These are phyloP conservation scores for Sclerotinia sclerotiorum DNA, from an alignment of 2,329 filamentous ascomycete genomes.

Conservation along the genomic window DNA sequence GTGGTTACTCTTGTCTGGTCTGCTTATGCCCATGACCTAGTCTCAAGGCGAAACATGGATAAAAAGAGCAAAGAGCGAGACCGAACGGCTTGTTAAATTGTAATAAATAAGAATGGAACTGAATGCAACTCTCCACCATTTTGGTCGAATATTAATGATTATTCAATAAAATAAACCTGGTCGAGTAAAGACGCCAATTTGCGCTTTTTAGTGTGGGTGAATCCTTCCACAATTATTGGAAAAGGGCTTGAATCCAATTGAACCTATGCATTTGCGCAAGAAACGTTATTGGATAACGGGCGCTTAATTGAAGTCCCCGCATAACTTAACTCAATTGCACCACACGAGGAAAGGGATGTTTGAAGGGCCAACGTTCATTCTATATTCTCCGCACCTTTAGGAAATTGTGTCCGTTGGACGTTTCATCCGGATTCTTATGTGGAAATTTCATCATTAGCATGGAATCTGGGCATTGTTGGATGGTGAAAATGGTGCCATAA, in stretches of 20 bases:
- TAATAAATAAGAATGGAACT: constrained; percentile 10
- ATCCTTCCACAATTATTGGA: constrained; percentile 23
- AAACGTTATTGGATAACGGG: constrained; percentile 20
- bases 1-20: constrained; percentile 5
- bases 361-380: constrained; percentile 18
- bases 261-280: constrained; percentile 21
- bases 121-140: constrained; percentile 16
- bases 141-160: constrained; percentile 16
- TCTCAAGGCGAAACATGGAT: constrained; percentile 13
- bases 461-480: neutral
- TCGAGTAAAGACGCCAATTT: constrained; percentile 8
- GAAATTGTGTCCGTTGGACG: neutral
- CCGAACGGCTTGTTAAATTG: constrained; percentile 18
- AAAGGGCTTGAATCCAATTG: constrained; percentile 16
- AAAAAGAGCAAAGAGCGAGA: constrained; percentile 6
- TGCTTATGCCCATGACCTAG: constrained; percentile 21
- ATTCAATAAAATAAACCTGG: constrained; percentile 8
- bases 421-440: constrained; percentile 15
- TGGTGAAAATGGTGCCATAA: neutral
- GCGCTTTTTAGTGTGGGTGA: constrained; percentile 20
- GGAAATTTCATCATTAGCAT: constrained; percentile 12
- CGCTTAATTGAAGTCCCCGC: constrained; percentile 19
- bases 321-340: constrained; percentile 17
- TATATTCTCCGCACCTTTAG: constrained; percentile 14
- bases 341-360: constrained; percentile 10